Evolutionary conservation across 2,329 filamentous ascomycete genomes (phyloP).

Genomic region (Claviceps purpurea): DNA sequence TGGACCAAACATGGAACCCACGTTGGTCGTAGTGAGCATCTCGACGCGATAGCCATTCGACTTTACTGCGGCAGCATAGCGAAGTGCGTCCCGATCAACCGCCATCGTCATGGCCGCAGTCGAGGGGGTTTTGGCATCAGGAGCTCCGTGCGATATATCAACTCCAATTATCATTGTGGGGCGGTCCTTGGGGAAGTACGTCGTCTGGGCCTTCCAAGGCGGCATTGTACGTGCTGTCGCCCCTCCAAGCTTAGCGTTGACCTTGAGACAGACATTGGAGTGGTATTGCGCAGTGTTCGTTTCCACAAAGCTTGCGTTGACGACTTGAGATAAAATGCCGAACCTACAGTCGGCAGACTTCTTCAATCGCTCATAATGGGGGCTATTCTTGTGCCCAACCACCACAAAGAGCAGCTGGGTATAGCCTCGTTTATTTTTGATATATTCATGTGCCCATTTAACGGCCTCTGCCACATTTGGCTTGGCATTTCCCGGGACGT

Average conservation of each 20-base stretch:
- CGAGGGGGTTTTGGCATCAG: slow-evolving; percentile 54
- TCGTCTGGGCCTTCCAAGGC: slow-evolving; percentile 18
- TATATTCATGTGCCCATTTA: slow-evolving; percentile 16
- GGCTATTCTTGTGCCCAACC: slow-evolving; percentile 55
- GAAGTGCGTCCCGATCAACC: slow-evolving; percentile 54
- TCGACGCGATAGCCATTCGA: slow-evolving; percentile 75
- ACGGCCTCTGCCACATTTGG: slow-evolving; percentile 39
- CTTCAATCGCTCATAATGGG: slow-evolving; percentile 75
- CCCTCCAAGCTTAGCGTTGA: slow-evolving; percentile 90
- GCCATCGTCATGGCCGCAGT: slow-evolving; percentile 83
- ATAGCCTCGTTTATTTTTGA: slow-evolving; percentile 37
- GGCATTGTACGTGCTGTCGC: slow-evolving; percentile 42
- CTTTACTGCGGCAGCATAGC: slow-evolving; percentile 67
- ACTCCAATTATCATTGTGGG: slow-evolving; percentile 75
- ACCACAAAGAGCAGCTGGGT: slow-evolving; percentile 75
- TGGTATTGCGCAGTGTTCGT: slow-evolving; percentile 70
- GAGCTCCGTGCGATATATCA: slow-evolving; percentile 75
- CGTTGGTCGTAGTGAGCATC: slow-evolving; percentile 57
- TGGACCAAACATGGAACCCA: slow-evolving; percentile 49
- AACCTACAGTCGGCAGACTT: slow-evolving; percentile 76
- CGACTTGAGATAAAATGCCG: slow-evolving; percentile 69
- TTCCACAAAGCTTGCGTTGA: slow-evolving; percentile 57
- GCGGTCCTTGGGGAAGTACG: slow-evolving; percentile 28
- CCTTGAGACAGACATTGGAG: slow-evolving; percentile 91
- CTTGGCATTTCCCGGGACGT: slow-evolving; percentile 16